A percentile compares a stretch with the other conserved stretches of the same genome.
phyloP scores from a whole-genome alignment of 345 rosid species.

The Citrus inodora region DNA sequence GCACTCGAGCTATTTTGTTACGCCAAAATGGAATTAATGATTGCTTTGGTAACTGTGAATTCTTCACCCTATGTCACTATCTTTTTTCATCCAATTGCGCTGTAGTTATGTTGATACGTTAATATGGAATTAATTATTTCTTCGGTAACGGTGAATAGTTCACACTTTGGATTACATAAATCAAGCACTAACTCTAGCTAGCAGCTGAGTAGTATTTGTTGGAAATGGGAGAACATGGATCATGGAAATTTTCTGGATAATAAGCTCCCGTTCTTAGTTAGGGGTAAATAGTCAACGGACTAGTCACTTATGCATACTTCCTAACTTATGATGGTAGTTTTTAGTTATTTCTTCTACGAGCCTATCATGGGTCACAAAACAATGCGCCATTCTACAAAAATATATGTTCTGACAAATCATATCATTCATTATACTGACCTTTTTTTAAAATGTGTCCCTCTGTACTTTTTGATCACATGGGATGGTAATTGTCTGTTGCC shows the following conservation, averaged over 20 bases:
- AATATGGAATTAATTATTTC: not conserved
- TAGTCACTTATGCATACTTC: not conserved
- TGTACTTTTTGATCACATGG: not conserved
- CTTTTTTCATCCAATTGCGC: not conserved
- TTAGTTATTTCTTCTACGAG: not conserved
- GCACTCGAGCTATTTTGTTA: not conserved
- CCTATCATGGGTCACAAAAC: not conserved
- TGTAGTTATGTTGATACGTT: not conserved
- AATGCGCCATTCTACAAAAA: not conserved
- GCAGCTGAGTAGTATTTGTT: not conserved
- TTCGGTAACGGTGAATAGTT: not conserved
- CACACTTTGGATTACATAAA: not conserved
- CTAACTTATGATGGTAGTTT: not conserved
- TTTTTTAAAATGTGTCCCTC: not conserved
- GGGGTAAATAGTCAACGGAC: not conserved
- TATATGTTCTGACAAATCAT: not conserved
- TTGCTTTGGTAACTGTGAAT: not conserved
- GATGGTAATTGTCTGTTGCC: not conserved
- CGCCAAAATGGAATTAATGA: not conserved
- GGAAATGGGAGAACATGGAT: not conserved
- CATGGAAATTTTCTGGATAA: not conserved
- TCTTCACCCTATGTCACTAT: not conserved
- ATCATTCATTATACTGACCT: not conserved
- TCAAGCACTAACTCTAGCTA: not conserved
- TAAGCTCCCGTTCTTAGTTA: not conserved